Base-by-base conservation (phyloP, 371 early-diverging fungal genomes). In the Apophysomyces trapeziformis region DNA sequence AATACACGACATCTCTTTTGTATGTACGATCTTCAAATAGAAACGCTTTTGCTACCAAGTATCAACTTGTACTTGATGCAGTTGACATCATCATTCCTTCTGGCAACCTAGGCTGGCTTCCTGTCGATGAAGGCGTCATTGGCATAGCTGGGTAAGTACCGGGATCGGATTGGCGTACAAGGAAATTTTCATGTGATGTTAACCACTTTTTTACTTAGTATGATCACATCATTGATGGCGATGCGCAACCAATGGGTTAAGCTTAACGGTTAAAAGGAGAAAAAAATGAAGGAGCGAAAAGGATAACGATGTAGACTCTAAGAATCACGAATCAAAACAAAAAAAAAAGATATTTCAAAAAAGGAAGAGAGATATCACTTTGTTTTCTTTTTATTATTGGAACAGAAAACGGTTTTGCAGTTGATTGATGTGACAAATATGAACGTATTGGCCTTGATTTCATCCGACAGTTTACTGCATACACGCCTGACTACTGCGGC, bases 21-120 rank as follows among this genome's bases (percentile, higher is more conserved):
- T 47, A 26, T 26, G 32, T 26, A 2, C 32, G 36, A 14, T 14
- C 60, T 4, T 41, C 58, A 38, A 74, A 83, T 83, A 71, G 84
- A 85, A 58, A 70, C 67, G 66, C 45, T 26, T 58, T 72, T 56
- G 60, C 64, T 57, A 67, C 72, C 58, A 70, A 67, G 38, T 80
- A 76, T 65, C 84, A 86, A 58, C 68, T 90, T 26, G 57, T 82
- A n/a, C 87, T 84, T 67, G 88, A 90, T 63, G 60, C 75, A 38
- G 70, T 90, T 61, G 90, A 90, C 60, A 77, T 87, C 58, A 62
- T 80, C 38, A 84, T 90, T 56, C 90, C 90, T 26, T 68, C 80
- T 35, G 75, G 79, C n/a, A 73, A 77, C 18, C 75, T 89, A 59
- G 83, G 79, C 9, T 85, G 79, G 74, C 50, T 88, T 45, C 65